Base-by-base conservation (phyloP, 2,329 filamentous ascomycete genomes). In the Colletotrichum sp. region DNA sequence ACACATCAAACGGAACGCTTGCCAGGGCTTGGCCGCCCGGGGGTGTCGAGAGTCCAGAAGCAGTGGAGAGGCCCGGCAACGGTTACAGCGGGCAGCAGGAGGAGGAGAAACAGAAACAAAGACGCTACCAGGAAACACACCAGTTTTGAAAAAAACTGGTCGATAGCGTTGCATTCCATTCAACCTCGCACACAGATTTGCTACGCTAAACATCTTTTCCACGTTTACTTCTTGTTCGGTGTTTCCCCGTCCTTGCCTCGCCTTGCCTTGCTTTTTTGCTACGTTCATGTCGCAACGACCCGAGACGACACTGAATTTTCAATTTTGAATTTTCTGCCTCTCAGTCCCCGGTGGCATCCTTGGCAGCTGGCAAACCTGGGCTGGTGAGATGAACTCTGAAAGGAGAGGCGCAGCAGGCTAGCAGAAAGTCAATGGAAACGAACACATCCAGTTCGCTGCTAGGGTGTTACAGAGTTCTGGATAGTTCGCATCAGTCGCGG, bases 41-140 rank as follows among this genome's bases (percentile, higher is more conserved):
- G 57, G 57, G 30, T 60, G 57, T 65, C 63, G 34, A 49, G 36
- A 44, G 34, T 18, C 63, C 34, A 26, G 34, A n/a, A 30, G 28
- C 26, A 34, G 49, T 49, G 52, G 24, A 52, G 44, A 52, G 44
- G 12, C n/a, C 59, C 18, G 32, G 26, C 13, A 59, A 59, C 55
- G 24, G 26, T 28, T 59, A 21, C 34, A 18, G 36, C 36, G 36
- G 36, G 36, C 49, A 44, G 18, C 44, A 62, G 63, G 52, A 64
- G 70, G 36, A 55, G 34, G 70, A 75, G 68, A 72, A 72, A 75
- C 69, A 75, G 69, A 68, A 72, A 75, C 72, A 75, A 72, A 65
- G 26, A 13, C 64, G 44, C n/a, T 62, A 39, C 55, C 36, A 24
- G 39, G 57, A 70, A 70, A 73, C 65, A 32, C 39, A 21, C n/a